Base-by-base conservation (phyloP, 2,329 filamentous ascomycete species). In the Venturia asperata region DNA sequence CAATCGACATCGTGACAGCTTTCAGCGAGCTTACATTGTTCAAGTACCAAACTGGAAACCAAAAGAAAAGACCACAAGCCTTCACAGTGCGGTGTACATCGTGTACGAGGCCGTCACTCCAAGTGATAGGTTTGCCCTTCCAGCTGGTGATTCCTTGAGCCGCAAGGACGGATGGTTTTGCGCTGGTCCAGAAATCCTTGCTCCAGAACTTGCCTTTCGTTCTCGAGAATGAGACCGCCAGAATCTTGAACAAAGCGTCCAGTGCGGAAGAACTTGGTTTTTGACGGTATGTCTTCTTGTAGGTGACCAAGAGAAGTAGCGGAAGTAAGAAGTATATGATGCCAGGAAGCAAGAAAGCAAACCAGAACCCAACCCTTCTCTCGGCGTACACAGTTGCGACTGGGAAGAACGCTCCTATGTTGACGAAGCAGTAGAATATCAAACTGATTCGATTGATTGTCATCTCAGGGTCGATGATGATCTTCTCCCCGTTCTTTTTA, bases 391-490 rank as follows among this genome's bases (percentile, higher is more conserved):
- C 72, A 5, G 76, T 77, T 10, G 76, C 73, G 19, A 79, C 67
- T 64, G 70, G 70, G 66, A 70, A 73, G 65, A 76, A 73, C 15
- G 73, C 74, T 34, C 75, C 75, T 1, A 76, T 66, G 58, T 71
- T 71, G 62, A 70, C 55, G 27, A 71, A 64, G 0, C 70, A 69
- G 55, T 77, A 77, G 66, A 77, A 77, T 21, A 74, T 68, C 0
- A 77, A 67, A 71, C 74, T 72, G 10, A 73, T 71, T 4, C 75
- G 70, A 34, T 73, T 75, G 2, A 78, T 72, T 0, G 79, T 81
- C 2, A 74, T 72, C 67, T 80, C 78, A 0, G 79, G 79, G 62
- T 81, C 79, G 19, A 81, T 76, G 39, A 82, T 76, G 39, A 80
- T 77, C 65, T 74, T 75, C 67, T 81, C 79, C 0, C 79, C 79